Conservation (phyloP, 2,329 filamentous ascomycete genomes). For the Rutstroemia sp. region DNA sequence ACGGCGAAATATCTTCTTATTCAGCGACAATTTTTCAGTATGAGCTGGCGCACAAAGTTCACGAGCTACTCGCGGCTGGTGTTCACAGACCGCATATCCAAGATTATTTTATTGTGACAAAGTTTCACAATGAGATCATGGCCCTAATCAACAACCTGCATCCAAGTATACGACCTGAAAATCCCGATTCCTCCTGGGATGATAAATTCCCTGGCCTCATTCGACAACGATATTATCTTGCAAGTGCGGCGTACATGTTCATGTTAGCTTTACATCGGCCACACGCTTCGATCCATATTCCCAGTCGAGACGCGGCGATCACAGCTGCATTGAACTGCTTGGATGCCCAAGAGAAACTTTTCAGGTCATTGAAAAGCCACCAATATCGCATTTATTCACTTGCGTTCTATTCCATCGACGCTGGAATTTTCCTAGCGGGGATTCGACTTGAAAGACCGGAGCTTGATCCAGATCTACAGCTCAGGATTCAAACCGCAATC, state of each 20-base stretch:
- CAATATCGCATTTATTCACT: slow-evolving; percentile 9
- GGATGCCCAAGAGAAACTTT: slow-evolving; percentile 9
- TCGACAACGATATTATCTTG: not conserved
- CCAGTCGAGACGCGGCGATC: slow-evolving; percentile 8
- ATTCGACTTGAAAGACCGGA: not conserved
- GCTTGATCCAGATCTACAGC: not conserved
- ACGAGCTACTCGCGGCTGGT: slow-evolving; percentile 5
- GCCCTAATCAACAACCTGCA: not conserved
- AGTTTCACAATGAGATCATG: slow-evolving; percentile 1
- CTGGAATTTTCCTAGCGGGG: not conserved
- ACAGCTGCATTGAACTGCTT: slow-evolving; percentile 10
- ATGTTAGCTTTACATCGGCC: slow-evolving; percentile 11
- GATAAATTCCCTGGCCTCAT: not conserved
- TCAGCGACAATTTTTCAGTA: slow-evolving; percentile 5
- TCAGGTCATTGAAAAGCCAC: slow-evolving; percentile 1
- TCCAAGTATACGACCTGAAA: not conserved
- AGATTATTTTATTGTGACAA: slow-evolving; percentile 8
- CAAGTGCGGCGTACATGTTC: slow-evolving; percentile 4
- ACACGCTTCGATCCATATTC: slow-evolving; percentile 3
- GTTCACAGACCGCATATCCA: slow-evolving; percentile 6
- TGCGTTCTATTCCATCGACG: slow-evolving; percentile 8
- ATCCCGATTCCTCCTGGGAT: not conserved
- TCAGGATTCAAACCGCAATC: slow-evolving; percentile 1
- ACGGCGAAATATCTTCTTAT: not conserved
- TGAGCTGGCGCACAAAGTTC: slow-evolving; percentile 2